A percentile compares a stretch with the other conserved stretches of the same genome.
Conservation (phyloP, 495 filamentous ascomycete genomes). For the Podospora conica region DNA sequence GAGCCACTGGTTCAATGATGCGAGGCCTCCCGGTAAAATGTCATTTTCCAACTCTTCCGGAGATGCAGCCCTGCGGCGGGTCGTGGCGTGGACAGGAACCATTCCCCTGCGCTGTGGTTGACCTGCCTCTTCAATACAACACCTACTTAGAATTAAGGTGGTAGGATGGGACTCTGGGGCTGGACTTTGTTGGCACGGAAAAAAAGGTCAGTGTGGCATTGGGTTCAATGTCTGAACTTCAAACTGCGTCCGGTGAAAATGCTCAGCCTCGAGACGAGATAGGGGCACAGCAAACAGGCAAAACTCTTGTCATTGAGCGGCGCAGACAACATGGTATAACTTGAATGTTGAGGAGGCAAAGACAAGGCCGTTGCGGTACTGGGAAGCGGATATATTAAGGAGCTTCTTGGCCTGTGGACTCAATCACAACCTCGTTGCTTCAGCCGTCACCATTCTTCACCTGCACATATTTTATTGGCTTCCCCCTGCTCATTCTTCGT, state of each 20-base stretch:
- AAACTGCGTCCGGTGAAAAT: background rate
- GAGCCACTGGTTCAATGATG: background rate
- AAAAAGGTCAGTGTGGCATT: too few species aligned
- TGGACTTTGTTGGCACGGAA: too few species aligned
- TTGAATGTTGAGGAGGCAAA: background rate
- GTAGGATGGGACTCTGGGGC: background rate
- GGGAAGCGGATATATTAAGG: too few species aligned
- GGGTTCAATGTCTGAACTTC: too few species aligned
- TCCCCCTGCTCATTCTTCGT: background rate
- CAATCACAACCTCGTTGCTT: too few species aligned
- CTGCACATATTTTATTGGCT: background rate
- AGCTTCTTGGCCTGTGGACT: too few species aligned
- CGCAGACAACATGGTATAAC: background rate
- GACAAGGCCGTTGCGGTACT: background rate
- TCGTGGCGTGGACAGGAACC: background rate
- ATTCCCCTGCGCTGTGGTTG: background rate
- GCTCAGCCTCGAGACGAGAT: background rate
- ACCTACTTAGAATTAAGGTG: too few species aligned
- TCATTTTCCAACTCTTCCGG: background rate
- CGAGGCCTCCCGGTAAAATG: background rate
- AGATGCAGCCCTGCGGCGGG: background rate
- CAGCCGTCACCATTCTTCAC: too few species aligned
- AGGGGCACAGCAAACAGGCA: too few species aligned
- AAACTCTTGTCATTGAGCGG: too few species aligned
- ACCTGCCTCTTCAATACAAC: background rate